Conservation (phyloP, 352 stramenopile genomes). For the Globisporangium ultimum region DNA sequence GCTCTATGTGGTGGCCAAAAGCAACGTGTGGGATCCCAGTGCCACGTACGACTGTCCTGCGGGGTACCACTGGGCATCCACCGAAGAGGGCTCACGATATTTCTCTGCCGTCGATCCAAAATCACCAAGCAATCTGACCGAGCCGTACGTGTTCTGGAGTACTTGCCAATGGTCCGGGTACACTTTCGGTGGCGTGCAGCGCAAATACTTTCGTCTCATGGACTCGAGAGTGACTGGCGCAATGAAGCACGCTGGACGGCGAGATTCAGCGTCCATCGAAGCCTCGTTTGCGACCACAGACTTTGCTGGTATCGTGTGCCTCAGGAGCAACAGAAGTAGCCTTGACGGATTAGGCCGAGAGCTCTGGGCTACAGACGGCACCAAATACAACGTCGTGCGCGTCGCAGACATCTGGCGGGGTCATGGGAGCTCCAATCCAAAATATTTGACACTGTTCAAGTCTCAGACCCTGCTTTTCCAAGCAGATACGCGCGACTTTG, state of each 20-base stretch:
- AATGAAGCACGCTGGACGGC: constrained; percentile 60
- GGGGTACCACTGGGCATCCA: constrained; percentile 68
- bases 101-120: constrained; percentile 14
- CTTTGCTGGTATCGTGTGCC: constrained; percentile 82
- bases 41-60: constrained; percentile 64
- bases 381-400: constrained; percentile 25
- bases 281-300: constrained; percentile 25
- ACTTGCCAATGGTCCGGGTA: constrained; percentile 72
- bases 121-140: constrained; percentile 13
- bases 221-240: constrained; percentile 59
- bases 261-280: constrained; percentile 34
- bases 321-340: constrained; percentile 18
- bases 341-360: constrained; percentile 28
- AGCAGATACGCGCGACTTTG: constrained; percentile 30
- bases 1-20: constrained; percentile 53
- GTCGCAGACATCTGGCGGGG: constrained; percentile 47
- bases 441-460: constrained; percentile 38
- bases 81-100: constrained; percentile 24
- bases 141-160: constrained; percentile 67
- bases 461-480: constrained; percentile 46
- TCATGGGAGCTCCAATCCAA: constrained; percentile 30
- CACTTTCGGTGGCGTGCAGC: constrained; percentile 34
- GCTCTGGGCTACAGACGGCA: constrained; percentile 66
- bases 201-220: constrained; percentile 70
- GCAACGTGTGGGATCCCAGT: constrained; percentile 37